phyloP scores from a whole-genome alignment of 495 filamentous ascomycete genomes.

The Aspergillus conjunctus region DNA sequence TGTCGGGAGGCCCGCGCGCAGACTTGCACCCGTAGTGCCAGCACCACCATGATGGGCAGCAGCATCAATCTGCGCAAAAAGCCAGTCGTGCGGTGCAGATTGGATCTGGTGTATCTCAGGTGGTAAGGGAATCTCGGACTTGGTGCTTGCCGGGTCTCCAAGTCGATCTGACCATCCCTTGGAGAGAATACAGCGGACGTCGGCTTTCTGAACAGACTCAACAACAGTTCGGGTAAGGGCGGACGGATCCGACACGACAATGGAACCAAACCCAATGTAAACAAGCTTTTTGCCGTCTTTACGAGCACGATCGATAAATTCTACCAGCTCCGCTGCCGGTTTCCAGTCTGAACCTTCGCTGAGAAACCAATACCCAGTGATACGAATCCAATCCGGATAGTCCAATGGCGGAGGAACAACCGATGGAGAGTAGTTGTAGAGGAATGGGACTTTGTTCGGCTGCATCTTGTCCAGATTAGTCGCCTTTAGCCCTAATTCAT shows the following conservation, averaged over 20 bases:
- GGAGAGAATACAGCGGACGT: slow-evolving; percentile 91
- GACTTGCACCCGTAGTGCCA: slow-evolving; percentile 91
- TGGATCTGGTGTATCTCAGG: slow-evolving; percentile 84
- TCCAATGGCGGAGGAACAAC: slow-evolving; percentile 93
- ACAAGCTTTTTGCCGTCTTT: slow-evolving; percentile 86
- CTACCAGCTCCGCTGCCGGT: slow-evolving; percentile 70
- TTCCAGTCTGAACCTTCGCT: slow-evolving; percentile 77
- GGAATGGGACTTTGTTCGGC: slow-evolving; percentile 92
- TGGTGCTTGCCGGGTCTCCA: slow-evolving; percentile 57
- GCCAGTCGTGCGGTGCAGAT: slow-evolving; percentile 93
- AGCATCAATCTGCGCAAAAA: slow-evolving; percentile 92
- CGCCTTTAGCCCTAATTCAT: slow-evolving; percentile 70
- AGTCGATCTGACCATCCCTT: slow-evolving; percentile 99
- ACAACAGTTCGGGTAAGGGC: slow-evolving; percentile 88
- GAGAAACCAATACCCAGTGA: slow-evolving; percentile 98
- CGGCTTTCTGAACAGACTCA: slow-evolving; percentile 86
- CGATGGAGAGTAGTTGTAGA: slow-evolving; percentile 94
- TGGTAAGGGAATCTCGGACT: slow-evolving; percentile 72
- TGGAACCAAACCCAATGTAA: slow-evolving; percentile 95
- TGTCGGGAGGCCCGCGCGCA: slow-evolving; percentile 89
- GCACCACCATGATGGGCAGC: slow-evolving; percentile 94
- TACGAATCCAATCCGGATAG: slow-evolving; percentile 95
- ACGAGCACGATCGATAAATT: slow-evolving; percentile 81
- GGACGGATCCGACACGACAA: slow-evolving; percentile 88
- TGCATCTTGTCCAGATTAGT: slow-evolving; percentile 91